These are phyloP conservation scores for Heracleum sosnowskyi DNA, from an alignment of 129 eudicot genomes.

Conservation along the genomic window DNA sequence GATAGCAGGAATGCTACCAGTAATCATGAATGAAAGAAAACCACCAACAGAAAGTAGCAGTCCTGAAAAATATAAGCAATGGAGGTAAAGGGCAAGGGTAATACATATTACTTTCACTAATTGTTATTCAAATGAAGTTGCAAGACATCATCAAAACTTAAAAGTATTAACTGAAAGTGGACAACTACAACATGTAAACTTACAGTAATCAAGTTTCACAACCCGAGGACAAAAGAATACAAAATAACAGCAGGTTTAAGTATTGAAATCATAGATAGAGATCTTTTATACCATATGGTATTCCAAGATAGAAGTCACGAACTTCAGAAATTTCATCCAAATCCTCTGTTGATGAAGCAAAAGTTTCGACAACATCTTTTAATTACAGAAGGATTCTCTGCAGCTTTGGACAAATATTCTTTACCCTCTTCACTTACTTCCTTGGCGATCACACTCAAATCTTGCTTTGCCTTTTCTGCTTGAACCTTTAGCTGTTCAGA, in stretches of 20 bases:
- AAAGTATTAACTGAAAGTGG: background rate
- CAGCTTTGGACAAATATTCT: constrained; percentile 69
- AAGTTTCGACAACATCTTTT: constrained; percentile 90
- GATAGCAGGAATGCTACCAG: constrained; percentile 78
- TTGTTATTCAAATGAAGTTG: background rate
- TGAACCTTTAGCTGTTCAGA: constrained; percentile 68
- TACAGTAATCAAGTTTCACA: background rate
- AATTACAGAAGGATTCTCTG: constrained; percentile 82
- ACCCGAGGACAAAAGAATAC: background rate
- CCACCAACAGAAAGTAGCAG: constrained; percentile 66
- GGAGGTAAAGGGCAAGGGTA: background rate
- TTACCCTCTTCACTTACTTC: constrained; percentile 75
- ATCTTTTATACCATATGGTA: constrained; percentile 66
- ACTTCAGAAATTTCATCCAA: constrained; percentile 64
- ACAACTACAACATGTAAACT: background rate
- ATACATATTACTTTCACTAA: background rate
- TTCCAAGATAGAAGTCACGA: constrained; percentile 81
- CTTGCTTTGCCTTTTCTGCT: constrained; percentile 82
- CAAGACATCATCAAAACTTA: background rate
- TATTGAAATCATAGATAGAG: background rate
- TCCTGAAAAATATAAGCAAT: constrained; percentile 41
- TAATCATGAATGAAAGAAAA: constrained; percentile 77
- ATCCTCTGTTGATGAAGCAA: constrained; percentile 62
- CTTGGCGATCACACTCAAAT: constrained; percentile 54
- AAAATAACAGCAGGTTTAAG: background rate